Evolutionary conservation across 129 eudicot species (phyloP).

Genomic region (Heracleum sosnowskyi): DNA sequence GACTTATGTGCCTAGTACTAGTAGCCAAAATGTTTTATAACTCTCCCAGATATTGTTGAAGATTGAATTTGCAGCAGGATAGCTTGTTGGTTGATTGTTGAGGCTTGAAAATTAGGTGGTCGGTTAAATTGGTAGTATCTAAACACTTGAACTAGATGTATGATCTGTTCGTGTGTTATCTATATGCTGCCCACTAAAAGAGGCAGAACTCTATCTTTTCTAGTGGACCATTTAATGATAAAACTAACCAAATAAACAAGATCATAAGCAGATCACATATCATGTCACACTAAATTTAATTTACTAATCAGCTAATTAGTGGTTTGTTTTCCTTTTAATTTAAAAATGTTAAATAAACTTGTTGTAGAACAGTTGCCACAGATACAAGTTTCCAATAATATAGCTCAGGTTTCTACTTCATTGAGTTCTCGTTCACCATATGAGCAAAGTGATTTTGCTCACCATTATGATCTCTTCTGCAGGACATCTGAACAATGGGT

Average conservation of each 20-base stretch:
- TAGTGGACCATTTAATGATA: not conserved
- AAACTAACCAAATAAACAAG: not conserved
- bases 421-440: not conserved
- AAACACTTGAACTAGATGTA: not conserved
- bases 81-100: not conserved
- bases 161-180: not conserved
- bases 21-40: not conserved
- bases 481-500: slow-evolving; percentile 22
- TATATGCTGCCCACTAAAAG: not conserved
- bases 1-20: not conserved
- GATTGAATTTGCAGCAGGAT: not conserved
- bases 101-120: not conserved
- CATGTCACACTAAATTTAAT: not conserved
- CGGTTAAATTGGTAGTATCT: not conserved
- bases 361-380: not conserved
- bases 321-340: too few species aligned
- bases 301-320: not conserved
- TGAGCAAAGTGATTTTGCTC: not conserved
- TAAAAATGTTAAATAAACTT: too few species aligned
- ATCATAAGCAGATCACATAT: not conserved
- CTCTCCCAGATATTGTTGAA: not conserved
- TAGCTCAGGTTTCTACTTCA: not conserved
- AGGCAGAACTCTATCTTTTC: not conserved
- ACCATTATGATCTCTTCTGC: not conserved
- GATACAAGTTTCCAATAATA: not conserved